Evolutionary conservation across 1,284 basidiomycete genomes (phyloP), one percentile per base, ranked within the genome.

Genomic region (Wallemia mellicola): DNA sequence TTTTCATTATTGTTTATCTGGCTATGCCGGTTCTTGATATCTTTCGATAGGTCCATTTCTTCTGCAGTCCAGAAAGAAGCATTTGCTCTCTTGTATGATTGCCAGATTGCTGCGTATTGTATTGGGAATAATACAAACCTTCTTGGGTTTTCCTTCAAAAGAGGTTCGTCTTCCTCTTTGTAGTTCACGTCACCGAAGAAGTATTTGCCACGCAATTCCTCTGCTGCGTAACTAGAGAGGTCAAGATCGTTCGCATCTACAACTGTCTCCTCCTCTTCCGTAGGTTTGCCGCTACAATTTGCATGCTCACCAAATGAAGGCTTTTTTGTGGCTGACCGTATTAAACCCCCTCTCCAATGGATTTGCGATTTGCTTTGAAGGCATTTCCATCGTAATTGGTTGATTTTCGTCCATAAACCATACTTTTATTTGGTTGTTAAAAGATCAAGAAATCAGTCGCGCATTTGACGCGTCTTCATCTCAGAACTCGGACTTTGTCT

Each of bases 11-110:
- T 79, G 70, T 86, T 96, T 61, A 96, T 77, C 66, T 83, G 83
- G 71, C 83, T 82, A 68, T 82, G 82, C 92, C 92, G 96, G 74
- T 92, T 87, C 67, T 81, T 79, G 38, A 86, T 68, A 67, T 98
- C 92, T 66, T 91, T 83, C 24, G 87, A 89, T 19, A 96, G 80
- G 70, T 96, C 88, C 76, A 96, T 92, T 73, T 96, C 91, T 71
- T 96, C 91, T 1, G 88, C 86, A 1, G 89, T 96, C 92, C 91
- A 96, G 74, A 96, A 95, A 0, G 84, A 91, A 0, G 83, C 83
- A 65, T 86, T 77, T 0, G 83, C 72, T 69, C 89, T 86, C 73
- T 94, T 94, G 77, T 94, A 94, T 79, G 89, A 85, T 70, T 83
- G 80, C 89, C 89, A 94, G 66, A 94, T 92, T 86, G 92, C 87